These are phyloP conservation scores for Apiosordaria backusii DNA, from an alignment of 495 filamentous ascomycete genomes.

Conservation along the genomic window DNA sequence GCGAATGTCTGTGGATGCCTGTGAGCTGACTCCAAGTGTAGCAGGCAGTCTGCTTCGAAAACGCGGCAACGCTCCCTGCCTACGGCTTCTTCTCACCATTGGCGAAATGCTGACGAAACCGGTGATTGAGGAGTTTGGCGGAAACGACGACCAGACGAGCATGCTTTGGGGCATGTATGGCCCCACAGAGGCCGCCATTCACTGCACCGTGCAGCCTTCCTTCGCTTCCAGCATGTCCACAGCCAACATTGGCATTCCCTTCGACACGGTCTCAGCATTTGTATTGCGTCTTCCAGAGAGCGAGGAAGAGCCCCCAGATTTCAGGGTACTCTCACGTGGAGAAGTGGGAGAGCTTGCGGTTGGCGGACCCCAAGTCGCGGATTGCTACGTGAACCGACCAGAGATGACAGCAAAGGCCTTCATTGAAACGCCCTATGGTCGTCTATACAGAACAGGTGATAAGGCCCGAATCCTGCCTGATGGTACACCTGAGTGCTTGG, in stretches of 20 bases:
- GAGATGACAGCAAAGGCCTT: slow-evolving; percentile 75
- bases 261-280: slow-evolving; percentile 74
- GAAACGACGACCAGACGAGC: slow-evolving; percentile 33
- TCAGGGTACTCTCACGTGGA: slow-evolving; percentile 59
- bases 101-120: slow-evolving; percentile 79
- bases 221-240: slow-evolving; percentile 43
- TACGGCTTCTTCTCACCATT: slow-evolving; percentile 71
- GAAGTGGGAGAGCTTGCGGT: slow-evolving; percentile 77
- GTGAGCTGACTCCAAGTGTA: slow-evolving; percentile 80
- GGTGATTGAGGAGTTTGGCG: slow-evolving; percentile 71
- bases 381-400: slow-evolving; percentile 76
- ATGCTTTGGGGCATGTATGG: slow-evolving; percentile 85
- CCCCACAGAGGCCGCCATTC: slow-evolving; percentile 80
- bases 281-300: slow-evolving; percentile 48
- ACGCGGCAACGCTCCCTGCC: slow-evolving; percentile 55
- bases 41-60: slow-evolving; percentile 62
- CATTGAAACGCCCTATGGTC: slow-evolving; percentile 50
- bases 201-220: slow-evolving; percentile 49
- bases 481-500: slow-evolving; percentile 75
- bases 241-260: slow-evolving; percentile 66
- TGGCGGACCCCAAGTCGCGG: slow-evolving; percentile 74
- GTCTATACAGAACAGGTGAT: slow-evolving; percentile 82
- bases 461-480: slow-evolving; percentile 64
- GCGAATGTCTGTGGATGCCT: slow-evolving; percentile 66
- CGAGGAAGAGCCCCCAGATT: slow-evolving; percentile 16